phyloP scores from a whole-genome alignment of 352 stramenopile genomes.

The Globisporangium lucens region DNA sequence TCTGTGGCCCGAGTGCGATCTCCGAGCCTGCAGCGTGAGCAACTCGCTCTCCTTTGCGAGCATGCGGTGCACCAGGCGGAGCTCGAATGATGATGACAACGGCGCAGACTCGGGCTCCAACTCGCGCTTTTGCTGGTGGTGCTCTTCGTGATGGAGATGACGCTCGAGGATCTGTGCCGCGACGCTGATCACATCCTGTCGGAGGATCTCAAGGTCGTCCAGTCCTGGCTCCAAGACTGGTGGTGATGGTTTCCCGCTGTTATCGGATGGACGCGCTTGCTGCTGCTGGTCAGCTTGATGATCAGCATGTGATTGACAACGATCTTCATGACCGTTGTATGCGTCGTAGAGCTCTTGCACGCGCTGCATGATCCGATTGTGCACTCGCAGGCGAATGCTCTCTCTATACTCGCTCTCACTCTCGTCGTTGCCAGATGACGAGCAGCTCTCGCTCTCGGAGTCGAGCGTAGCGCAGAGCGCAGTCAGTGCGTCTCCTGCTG shows the following conservation, averaged over 20 bases:
- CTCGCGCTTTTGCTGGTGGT: not conserved
- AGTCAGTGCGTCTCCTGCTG: not conserved
- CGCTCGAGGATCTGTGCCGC: slow-evolving; percentile 25
- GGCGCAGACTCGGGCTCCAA: not conserved
- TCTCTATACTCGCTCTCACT: not conserved
- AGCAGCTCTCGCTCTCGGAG: not conserved
- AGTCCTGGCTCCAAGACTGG: not conserved
- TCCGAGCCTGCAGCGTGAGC: slow-evolving; percentile 16
- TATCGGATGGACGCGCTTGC: not conserved
- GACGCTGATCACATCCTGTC: slow-evolving; percentile 25
- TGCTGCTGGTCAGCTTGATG: too few species aligned
- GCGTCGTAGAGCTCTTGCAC: slow-evolving; percentile 9
- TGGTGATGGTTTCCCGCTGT: not conserved
- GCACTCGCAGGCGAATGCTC: slow-evolving; percentile 2
- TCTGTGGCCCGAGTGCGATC: not conserved
- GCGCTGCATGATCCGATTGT: slow-evolving; percentile 9
- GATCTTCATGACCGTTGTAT: not conserved
- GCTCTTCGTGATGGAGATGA: slow-evolving; percentile 11
- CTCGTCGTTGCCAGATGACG: not conserved
- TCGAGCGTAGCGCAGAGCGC: not conserved
- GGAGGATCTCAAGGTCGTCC: slow-evolving; percentile 8
- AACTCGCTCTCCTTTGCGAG: slow-evolving; percentile 32
- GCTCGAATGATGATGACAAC: slow-evolving; percentile 13
- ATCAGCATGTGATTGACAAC: too few species aligned
- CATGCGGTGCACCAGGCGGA: slow-evolving; percentile 31